phyloP scores from a whole-genome alignment of 495 filamentous ascomycete genomes.

The Evernia prunastri region DNA sequence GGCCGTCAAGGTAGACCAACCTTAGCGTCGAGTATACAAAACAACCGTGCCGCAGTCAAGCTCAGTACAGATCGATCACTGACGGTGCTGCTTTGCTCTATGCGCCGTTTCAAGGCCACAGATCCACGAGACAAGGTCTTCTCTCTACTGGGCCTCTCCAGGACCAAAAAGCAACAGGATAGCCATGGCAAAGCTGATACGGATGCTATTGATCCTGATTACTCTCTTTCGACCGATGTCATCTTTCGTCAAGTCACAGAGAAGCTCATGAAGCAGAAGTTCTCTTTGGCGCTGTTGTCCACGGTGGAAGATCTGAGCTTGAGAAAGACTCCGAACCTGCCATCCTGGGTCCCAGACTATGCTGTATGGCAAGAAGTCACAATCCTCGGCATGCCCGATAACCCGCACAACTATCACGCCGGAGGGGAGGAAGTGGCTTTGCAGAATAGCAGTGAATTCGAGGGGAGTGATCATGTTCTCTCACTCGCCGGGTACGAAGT shows the following conservation, averaged over 20 bases:
- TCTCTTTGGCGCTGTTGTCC: not conserved
- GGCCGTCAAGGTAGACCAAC: slow-evolving; percentile 1
- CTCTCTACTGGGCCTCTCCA: slow-evolving; percentile 24
- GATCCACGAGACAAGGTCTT: slow-evolving; percentile 30
- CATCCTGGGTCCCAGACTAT: not conserved
- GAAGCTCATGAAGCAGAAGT: not conserved
- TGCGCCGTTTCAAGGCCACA: slow-evolving; percentile 22
- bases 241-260: not conserved
- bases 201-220: not conserved
- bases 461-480: not conserved
- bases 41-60: not conserved
- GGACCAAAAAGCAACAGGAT: not conserved
- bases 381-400: not conserved
- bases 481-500: not conserved
- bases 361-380: not conserved
- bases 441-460: not conserved
- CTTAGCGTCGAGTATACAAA: slow-evolving; percentile 1
- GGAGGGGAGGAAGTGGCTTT: not conserved
- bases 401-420: not conserved
- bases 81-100: slow-evolving; percentile 16
- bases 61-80: not conserved
- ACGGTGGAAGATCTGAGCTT: not conserved
- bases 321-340: not conserved
- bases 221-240: not conserved
- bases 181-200: not conserved